Percentiles rank a stretch among this genome's conserved stretches.
These are phyloP conservation scores for Pythium vanterpoolii DNA, from an alignment of 352 stramenopile genomes.

Conservation along the genomic window DNA sequence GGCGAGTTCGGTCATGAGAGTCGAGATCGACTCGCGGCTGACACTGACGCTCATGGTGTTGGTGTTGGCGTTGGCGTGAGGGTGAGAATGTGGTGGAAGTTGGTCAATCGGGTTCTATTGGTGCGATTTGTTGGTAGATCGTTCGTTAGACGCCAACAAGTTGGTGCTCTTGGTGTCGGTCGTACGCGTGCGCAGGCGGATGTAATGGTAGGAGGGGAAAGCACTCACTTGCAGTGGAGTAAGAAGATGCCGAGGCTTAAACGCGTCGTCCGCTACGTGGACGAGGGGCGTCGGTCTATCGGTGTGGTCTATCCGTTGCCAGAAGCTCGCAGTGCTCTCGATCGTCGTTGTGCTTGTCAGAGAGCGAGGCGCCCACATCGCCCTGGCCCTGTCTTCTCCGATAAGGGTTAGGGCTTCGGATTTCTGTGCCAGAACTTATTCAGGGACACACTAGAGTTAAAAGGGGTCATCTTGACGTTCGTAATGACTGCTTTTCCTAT, in stretches of 20 bases:
- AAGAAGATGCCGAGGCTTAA: background rate
- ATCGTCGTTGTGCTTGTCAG: constrained; percentile 12
- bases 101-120: background rate
- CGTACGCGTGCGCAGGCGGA: background rate
- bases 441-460: background rate
- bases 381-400: constrained; percentile 10
- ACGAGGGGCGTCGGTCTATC: background rate
- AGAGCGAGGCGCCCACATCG: constrained; percentile 14
- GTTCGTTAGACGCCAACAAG: background rate
- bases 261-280: background rate
- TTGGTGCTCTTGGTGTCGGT: background rate
- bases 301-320: constrained; percentile 2
- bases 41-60: constrained; percentile 65
- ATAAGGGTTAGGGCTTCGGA: constrained; percentile 11
- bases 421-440: constrained; percentile 7
- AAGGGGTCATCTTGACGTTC: background rate
- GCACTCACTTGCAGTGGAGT: background rate
- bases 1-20: constrained; percentile 82
- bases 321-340: constrained; percentile 11
- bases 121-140: background rate
- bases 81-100: background rate
- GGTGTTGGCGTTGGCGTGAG: background rate
- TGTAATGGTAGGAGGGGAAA: background rate
- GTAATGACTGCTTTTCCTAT: background rate
- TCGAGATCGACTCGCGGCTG: constrained; percentile 81